Evolutionary conservation across 1,139 yeast species (phyloP), one percentile per base, ranked within the genome.

Genomic region (Geotrichum histeridarum): DNA sequence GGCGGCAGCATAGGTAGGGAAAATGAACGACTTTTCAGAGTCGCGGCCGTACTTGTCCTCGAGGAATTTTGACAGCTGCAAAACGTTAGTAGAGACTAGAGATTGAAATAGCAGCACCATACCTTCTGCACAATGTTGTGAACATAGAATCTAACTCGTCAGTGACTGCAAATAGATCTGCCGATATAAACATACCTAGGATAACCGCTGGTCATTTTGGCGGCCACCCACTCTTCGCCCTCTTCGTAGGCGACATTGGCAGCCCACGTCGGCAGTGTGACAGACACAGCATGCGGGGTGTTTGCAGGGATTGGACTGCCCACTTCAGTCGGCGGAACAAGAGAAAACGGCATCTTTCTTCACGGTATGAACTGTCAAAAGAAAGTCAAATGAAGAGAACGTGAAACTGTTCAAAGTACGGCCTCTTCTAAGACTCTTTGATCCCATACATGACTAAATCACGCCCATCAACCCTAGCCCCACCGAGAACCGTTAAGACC

Each of bases 211-310:
- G 76, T 76, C 94, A 91, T 86, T 66, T 82, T 81, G 49, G 76
- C 72, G n/a, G 84, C 82, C 4, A 91, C 91, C 88, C 93, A 84
- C 17, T 79, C 83, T 64, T 86, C 82, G 9, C 96, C 96, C 70
- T 87, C 94, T 69, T 91, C 97, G 65, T 91, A 91, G 5, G 89
- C 96, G 2, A 91, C 87, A 11, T 87, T 87, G 38, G 95, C 90
- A 52, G 82, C 87, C 97, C 97, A 91, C 0, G 96, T 86, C 5
- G 98, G 98, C 48, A 91, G 76, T 0, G 96, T 86, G 49, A 91
- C 97, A 8, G 95, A 86, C 1, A 91, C 96, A 0, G 97, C 97
- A 69, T 91, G 98, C 5, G 85, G 83, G 0, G 95, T 84, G 67
- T 89, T 84, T 57, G 85, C 83, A 9, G 98, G 98, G 58, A 93